Conservation (phyloP, 225 moss, liverwort and hornwort genomes). For the Bryoerythrophyllum caledonicum region DNA sequence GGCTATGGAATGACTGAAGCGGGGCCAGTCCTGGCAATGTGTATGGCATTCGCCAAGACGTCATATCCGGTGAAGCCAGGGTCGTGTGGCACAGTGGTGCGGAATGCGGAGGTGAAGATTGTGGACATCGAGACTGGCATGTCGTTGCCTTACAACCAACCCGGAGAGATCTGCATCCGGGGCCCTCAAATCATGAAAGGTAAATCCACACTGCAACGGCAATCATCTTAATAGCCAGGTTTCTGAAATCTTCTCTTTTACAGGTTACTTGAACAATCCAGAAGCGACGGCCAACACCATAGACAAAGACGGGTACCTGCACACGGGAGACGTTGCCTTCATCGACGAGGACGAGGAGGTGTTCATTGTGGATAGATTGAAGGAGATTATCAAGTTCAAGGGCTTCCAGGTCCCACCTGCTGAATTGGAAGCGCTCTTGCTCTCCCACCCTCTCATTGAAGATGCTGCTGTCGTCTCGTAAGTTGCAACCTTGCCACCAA, state of each 20-base stretch:
- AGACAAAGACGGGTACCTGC: slow-evolving; percentile 81
- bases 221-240: not conserved
- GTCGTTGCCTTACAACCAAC: slow-evolving; percentile 50
- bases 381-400: slow-evolving; percentile 94
- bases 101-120: slow-evolving; percentile 62
- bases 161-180: slow-evolving; percentile 67
- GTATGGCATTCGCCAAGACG: slow-evolving; percentile 49
- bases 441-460: slow-evolving; percentile 55
- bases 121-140: slow-evolving; percentile 57
- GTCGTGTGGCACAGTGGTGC: slow-evolving; percentile 58
- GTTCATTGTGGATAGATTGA: slow-evolving; percentile 95
- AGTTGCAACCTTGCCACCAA: slow-evolving; percentile 16
- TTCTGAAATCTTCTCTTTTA: not conserved
- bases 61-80: slow-evolving; percentile 56
- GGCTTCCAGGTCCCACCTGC: slow-evolving; percentile 97
- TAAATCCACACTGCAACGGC: not conserved
- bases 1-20: slow-evolving; percentile 73
- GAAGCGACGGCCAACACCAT: slow-evolving; percentile 66
- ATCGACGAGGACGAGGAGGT: slow-evolving; percentile 90
- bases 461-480: slow-evolving; percentile 89
- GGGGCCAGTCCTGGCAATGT: slow-evolving; percentile 62
- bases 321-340: slow-evolving; percentile 82
- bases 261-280: slow-evolving; percentile 82
- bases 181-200: slow-evolving; percentile 74
- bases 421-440: slow-evolving; percentile 74